These are phyloP conservation scores for Suillus paluster DNA, from an alignment of 768 basidiomycete species.

Conservation along the genomic window DNA sequence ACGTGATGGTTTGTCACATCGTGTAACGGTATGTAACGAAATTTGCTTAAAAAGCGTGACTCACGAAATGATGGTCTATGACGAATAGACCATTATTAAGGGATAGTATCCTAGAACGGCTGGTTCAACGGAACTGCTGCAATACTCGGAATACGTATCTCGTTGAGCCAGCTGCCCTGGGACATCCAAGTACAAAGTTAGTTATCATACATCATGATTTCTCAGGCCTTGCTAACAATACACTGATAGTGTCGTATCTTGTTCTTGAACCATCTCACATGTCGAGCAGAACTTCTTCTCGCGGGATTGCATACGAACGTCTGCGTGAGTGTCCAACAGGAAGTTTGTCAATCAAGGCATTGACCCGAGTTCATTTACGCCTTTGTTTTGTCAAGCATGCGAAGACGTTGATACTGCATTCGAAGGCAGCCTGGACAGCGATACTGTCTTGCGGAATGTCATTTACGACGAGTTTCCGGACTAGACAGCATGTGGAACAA, in stretches of 20 bases:
- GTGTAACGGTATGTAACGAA: too few relatives aligned
- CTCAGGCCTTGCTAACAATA: neutral
- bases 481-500: constrained; percentile 44
- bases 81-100: too few relatives aligned
- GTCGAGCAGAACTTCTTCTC: constrained; percentile 14
- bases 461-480: constrained; percentile 11
- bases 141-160: neutral
- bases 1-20: too few relatives aligned
- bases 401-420: neutral
- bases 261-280: constrained; percentile 1
- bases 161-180: neutral
- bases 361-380: neutral
- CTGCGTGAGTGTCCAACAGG: constrained; percentile 15
- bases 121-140: neutral
- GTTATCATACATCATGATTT: neutral
- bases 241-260: neutral
- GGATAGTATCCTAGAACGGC: neutral
- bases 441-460: neutral
- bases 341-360: neutral
- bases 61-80: too few relatives aligned
- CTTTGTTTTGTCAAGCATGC: constrained; percentile 8
- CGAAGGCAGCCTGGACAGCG: neutral
- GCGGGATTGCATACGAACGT: constrained; percentile 14
- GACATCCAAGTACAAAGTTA: neutral
- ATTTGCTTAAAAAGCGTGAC: too few relatives aligned